Conservation (phyloP, 495 filamentous ascomycete genomes). For the Podospora comata region DNA sequence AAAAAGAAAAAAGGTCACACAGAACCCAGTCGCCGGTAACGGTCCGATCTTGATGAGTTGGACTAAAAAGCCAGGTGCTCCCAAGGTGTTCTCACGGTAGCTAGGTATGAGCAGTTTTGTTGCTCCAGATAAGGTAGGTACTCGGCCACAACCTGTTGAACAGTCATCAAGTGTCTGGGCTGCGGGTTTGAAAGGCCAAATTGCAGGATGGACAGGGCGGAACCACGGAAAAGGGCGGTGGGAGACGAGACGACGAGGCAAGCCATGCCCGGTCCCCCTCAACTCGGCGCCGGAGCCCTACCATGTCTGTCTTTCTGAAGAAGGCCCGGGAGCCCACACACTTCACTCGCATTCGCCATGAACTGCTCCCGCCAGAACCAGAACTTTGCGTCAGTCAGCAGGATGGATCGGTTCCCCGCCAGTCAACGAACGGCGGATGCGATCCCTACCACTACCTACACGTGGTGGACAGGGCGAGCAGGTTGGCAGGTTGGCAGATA, state of each 20-base stretch:
- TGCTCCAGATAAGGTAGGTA: neutral
- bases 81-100: neutral
- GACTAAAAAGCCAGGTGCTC: neutral
- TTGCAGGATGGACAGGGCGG: slow-evolving; percentile 4
- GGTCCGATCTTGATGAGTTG: slow-evolving; percentile 23
- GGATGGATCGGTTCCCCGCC: neutral
- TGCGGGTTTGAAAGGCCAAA: slow-evolving; percentile 1
- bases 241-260: neutral
- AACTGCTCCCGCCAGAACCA: neutral
- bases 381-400: neutral
- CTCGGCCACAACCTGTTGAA: neutral
- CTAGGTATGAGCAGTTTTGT: neutral
- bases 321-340: too few relatives aligned
- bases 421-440: slow-evolving; percentile 7
- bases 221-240: neutral
- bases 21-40: slow-evolving; percentile 25
- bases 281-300: neutral
- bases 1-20: neutral
- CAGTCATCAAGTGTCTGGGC: neutral
- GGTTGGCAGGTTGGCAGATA: neutral
- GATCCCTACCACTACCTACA: slow-evolving; percentile 6
- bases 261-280: neutral
- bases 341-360: too few relatives aligned
- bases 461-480: neutral
- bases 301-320: too few relatives aligned